phyloP scores from a whole-genome alignment of 1,284 basidiomycete genomes.

The Ganoderma meredithae region DNA sequence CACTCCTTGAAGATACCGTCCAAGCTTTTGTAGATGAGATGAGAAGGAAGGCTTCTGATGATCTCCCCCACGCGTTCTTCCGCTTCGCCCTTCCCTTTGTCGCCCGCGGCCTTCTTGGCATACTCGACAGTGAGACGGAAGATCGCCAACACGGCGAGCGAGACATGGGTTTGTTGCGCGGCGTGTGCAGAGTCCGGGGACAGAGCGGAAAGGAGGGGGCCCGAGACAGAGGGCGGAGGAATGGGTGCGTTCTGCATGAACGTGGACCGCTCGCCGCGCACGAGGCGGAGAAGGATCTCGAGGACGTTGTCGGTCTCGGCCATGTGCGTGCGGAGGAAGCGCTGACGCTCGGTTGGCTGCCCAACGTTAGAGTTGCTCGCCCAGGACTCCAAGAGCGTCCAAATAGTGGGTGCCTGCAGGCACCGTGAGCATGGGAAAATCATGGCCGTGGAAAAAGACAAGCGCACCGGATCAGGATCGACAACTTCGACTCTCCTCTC shows the following conservation, averaged over 20 bases:
- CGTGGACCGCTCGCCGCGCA: conserved; percentile 86
- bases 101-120: conserved; percentile 73
- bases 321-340: conserved; percentile 89
- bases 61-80: conserved; percentile 89
- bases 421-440: conserved; percentile 24
- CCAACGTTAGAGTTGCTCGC: conserved; percentile 82
- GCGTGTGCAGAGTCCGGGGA: conserved; percentile 80
- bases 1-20: conserved; percentile 95
- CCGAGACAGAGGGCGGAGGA: conserved; percentile 64
- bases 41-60: conserved; percentile 84
- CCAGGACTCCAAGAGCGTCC: conserved; percentile 90
- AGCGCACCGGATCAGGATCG: conserved; percentile 92
- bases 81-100: conserved; percentile 71
- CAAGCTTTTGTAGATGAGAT: conserved; percentile 86
- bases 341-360: conserved; percentile 76
- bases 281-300: conserved; percentile 89
- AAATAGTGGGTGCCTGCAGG: conserved; percentile 86
- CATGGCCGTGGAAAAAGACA: conserved; percentile 18
- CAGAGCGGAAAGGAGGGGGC: conserved; percentile 73
- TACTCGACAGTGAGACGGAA: conserved; percentile 86
- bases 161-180: conserved; percentile 91
- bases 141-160: conserved; percentile 89
- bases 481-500: conserved; percentile 90
- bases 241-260: conserved; percentile 68
- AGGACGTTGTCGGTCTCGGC: conserved; percentile 85